A percentile compares a stretch with the other conserved stretches of the same genome.
Evolutionary conservation across 768 basidiomycete genomes (phyloP).

Genomic region (Auricularia sp.): DNA sequence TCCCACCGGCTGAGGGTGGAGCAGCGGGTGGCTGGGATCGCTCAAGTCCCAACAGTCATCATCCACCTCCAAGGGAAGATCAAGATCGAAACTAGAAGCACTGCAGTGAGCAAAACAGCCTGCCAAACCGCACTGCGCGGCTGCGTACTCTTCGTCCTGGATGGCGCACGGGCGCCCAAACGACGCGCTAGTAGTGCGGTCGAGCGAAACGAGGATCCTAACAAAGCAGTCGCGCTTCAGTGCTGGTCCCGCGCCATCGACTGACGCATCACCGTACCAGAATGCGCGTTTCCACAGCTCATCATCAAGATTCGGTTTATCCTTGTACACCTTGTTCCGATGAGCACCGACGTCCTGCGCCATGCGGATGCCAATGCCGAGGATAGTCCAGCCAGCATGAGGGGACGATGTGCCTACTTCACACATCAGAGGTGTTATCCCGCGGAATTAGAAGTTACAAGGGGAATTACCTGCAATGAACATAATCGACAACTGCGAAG

Average conservation of each 20-base stretch:
- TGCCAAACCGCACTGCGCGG: conserved; percentile 13
- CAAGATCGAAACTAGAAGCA: conserved; percentile 53
- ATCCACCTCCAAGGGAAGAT: conserved; percentile 66
- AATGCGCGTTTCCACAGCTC: conserved; percentile 61
- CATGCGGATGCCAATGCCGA: conserved; percentile 59
- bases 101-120: conserved; percentile 15
- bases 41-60: conserved; percentile 64
- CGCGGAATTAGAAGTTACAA: neutral
- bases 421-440: neutral
- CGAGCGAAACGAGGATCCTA: conserved; percentile 14
- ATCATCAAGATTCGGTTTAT: conserved; percentile 36
- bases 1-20: conserved; percentile 48
- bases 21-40: conserved; percentile 27
- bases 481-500: conserved; percentile 25
- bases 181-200: conserved; percentile 26
- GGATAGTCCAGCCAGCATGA: conserved; percentile 55
- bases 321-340: conserved; percentile 29
- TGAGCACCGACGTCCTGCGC: conserved; percentile 72
- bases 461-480: conserved; percentile 26
- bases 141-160: conserved; percentile 63
- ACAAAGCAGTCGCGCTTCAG: too few relatives aligned
- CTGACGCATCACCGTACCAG: conserved; percentile 18
- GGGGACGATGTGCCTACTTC: conserved; percentile 45
- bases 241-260: too few relatives aligned
- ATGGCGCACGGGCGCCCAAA: conserved; percentile 64